phyloP scores from a whole-genome alignment of 495 filamentous ascomycete genomes.

The Thozetella sp. region DNA sequence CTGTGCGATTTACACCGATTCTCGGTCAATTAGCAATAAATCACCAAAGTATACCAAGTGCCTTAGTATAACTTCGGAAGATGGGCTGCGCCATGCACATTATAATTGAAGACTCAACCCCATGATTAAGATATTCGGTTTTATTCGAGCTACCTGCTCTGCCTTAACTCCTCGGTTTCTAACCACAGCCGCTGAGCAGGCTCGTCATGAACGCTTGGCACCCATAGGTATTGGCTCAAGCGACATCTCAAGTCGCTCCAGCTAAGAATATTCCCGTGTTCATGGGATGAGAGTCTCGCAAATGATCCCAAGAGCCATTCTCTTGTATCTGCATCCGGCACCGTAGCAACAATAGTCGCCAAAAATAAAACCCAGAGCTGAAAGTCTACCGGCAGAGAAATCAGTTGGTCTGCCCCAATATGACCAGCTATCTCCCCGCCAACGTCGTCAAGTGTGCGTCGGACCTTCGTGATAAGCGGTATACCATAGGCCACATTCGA shows the following conservation, averaged over 20 bases:
- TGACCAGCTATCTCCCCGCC: neutral
- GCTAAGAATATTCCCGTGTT: neutral
- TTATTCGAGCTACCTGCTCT: no score
- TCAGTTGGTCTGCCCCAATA: neutral
- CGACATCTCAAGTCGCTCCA: neutral
- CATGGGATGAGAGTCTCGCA: neutral
- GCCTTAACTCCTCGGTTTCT: no score
- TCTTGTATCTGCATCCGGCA: neutral
- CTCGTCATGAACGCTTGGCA: neutral
- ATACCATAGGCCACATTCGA: neutral
- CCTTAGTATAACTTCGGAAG: no score
- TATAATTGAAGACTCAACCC: no score
- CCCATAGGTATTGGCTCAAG: neutral
- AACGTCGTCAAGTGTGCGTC: neutral
- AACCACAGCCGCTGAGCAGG: neutral
- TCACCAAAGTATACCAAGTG: no score
- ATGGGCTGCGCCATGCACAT: no score
- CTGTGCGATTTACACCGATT: neutral
- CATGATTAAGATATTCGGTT: no score
- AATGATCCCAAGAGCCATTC: neutral
- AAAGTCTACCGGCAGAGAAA: neutral
- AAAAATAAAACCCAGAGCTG: neutral
- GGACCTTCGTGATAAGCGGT: neutral
- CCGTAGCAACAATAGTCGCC: neutral
- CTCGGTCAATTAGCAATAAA: neutral